A percentile compares a stretch with the other conserved stretches of the same genome.
These are phyloP conservation scores for Verbena officinalis DNA, from an alignment of 257 asterid genomes.

Conservation along the genomic window DNA sequence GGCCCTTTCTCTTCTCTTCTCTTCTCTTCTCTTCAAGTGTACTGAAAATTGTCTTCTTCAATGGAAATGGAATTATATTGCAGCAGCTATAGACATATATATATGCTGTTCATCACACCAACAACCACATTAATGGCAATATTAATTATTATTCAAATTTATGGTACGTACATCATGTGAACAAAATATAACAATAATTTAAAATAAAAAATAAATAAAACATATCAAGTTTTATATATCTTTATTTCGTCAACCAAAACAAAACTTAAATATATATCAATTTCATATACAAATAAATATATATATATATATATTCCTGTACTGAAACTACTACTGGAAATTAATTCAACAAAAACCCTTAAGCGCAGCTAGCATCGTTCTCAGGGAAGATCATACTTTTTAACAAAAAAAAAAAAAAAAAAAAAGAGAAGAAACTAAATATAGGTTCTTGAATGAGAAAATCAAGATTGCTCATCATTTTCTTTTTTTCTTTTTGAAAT, in stretches of 20 bases:
- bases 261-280: conserved; percentile 6
- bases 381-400: neutral
- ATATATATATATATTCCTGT: too few relatives aligned
- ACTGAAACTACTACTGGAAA: conserved; percentile 7
- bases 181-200: neutral
- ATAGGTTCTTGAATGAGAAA: conserved; percentile 43
- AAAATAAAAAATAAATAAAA: neutral
- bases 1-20: conserved; percentile 11
- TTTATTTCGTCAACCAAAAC: conserved; percentile 10
- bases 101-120: conserved; percentile 33
- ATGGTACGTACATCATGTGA: neutral
- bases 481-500: conserved; percentile 6
- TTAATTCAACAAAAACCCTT: conserved; percentile 27
- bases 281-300: conserved; percentile 33
- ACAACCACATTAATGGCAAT: conserved; percentile 43
- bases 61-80: conserved; percentile 9
- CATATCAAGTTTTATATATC: neutral
- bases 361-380: conserved; percentile 11
- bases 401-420: neutral
- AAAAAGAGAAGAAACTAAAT: conserved; percentile 15
- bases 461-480: conserved; percentile 37
- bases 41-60: too few relatives aligned
- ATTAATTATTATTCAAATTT: conserved; percentile 24
- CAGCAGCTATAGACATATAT: conserved; percentile 1
- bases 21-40: conserved; percentile 17